Percentiles rank a stretch among this genome's conserved stretches.
These are phyloP conservation scores for Seminavis robusta DNA, from an alignment of 108 stramenopile species.

Conservation along the genomic window DNA sequence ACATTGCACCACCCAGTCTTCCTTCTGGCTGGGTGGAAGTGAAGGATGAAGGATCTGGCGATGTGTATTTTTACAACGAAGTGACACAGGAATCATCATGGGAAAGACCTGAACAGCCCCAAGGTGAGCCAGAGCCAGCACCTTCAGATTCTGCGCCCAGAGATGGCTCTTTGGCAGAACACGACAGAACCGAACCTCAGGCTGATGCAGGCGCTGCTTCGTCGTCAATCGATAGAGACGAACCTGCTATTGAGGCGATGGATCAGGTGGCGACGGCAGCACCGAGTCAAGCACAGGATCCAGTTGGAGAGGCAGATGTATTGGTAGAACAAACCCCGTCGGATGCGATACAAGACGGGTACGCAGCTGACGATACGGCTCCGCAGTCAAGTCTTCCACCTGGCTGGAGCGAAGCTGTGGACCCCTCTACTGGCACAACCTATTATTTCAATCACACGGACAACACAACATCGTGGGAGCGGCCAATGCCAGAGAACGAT, in stretches of 20 bases:
- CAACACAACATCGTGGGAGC: conserved; percentile 50
- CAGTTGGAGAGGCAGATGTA: background rate
- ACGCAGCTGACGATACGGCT: background rate
- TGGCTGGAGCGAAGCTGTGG: conserved; percentile 55
- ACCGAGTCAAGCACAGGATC: background rate
- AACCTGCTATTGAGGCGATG: too few species aligned
- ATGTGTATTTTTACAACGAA: conserved; percentile 46
- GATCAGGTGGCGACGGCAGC: background rate
- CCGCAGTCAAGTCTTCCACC: conserved; percentile 25
- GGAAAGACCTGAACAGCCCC: conserved; percentile 4
- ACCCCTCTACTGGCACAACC: conserved; percentile 36
- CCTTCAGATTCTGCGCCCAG: background rate
- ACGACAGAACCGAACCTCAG: too few species aligned
- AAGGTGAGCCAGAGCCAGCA: background rate
- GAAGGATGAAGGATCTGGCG: conserved; percentile 23
- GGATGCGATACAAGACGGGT: too few species aligned
- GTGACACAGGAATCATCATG: conserved; percentile 24
- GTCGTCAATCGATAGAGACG: too few species aligned
- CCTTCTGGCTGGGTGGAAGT: conserved; percentile 43
- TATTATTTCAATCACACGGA: conserved; percentile 48
- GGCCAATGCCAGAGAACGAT: too few species aligned
- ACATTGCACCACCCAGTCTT: conserved; percentile 3
- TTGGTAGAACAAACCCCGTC: too few species aligned
- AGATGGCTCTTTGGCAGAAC: too few species aligned
- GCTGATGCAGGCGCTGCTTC: too few species aligned